Evolutionary conservation across 1,284 basidiomycete genomes (phyloP), one percentile per base, ranked within the genome.

Genomic region (Naganishia sp.): DNA sequence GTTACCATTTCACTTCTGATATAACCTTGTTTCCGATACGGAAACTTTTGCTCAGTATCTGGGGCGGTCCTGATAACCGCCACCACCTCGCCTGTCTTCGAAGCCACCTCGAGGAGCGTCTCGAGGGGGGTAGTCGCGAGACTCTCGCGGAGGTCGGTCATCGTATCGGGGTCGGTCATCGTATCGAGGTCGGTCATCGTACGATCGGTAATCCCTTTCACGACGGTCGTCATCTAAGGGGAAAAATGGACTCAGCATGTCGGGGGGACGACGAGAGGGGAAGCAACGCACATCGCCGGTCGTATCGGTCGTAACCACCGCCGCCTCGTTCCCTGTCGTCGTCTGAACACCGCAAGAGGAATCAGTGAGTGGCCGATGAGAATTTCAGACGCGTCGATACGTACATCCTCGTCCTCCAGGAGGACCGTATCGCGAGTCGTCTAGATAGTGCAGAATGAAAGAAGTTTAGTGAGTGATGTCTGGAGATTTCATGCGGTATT

Each of bases 111-210:
- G 70, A 36, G 75, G 75, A 36, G 77, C 74, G 59, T 81, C 78
- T 57, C 71, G 66, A 54, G 73, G 68, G 64, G 75, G 74, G 70
- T 76, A 72, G 71, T 78, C 54, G 74, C 63, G 43, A 77, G 74
- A 42, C 75, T 72, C 52, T 74, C 75, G 42, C 76, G 73, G 52
- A 78, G 78, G 52, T 74, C 75, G 67, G 61, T 75, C 84, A 69
- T 86, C 83, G 72, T 83, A 79, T 16, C 83, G 81, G 54, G 83
- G 79, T 67, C 85, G 83, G 64, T 84, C 82, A 43, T 88, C 87
- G 69, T 83, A 80, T 60, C 74, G 74, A n/a, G 73, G 69, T 69
- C 77, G 70, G 46, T 71, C 71, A 65, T 73, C 76, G 44, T 60
- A 55, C 28, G 33, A 33, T 43, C 59, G 59, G 59, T 43, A 21